Evolutionary conservation across 352 stramenopile species (phyloP).

Genomic region (Phytophthora palmivora): DNA sequence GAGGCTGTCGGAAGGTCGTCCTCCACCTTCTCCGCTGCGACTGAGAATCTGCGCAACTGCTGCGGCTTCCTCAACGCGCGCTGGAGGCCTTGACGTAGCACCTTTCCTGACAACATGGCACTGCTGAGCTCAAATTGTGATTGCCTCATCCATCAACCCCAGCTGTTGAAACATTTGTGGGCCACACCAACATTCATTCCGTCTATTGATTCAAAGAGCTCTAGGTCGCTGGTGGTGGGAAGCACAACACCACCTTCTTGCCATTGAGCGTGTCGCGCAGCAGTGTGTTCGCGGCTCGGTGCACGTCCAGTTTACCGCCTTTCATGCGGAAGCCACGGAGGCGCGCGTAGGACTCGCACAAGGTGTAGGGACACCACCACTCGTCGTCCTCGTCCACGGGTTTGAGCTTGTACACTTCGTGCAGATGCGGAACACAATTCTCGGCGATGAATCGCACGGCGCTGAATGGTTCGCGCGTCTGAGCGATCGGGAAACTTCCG

Average conservation of each 20-base stretch:
- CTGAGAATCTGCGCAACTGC: conserved; percentile 24
- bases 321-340: conserved; percentile 80
- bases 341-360: conserved; percentile 80
- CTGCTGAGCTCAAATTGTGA: too few relatives aligned
- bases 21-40: conserved; percentile 38
- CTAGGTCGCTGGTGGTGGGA: conserved; percentile 62
- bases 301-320: conserved; percentile 78
- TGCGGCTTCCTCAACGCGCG: conserved; percentile 22
- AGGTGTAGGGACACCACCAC: conserved; percentile 77
- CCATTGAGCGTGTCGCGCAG: conserved; percentile 81
- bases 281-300: conserved; percentile 74
- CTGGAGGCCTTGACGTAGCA: conserved; percentile 45
- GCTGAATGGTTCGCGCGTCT: conserved; percentile 88
- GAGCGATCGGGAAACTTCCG: conserved; percentile 84
- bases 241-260: conserved; percentile 85
- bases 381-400: conserved; percentile 75
- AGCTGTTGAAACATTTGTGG: conserved; percentile 5
- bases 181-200: conserved; percentile 27
- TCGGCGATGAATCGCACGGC: conserved; percentile 87
- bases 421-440: conserved; percentile 73
- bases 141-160: too few relatives aligned
- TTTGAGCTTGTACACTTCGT: conserved; percentile 85
- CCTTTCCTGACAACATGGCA: conserved; percentile 33
- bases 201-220: not conserved
- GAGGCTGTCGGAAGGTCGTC: conserved; percentile 22